phyloP scores from a whole-genome alignment of 2,329 filamentous ascomycete species.

The Ilyonectria sp. region DNA sequence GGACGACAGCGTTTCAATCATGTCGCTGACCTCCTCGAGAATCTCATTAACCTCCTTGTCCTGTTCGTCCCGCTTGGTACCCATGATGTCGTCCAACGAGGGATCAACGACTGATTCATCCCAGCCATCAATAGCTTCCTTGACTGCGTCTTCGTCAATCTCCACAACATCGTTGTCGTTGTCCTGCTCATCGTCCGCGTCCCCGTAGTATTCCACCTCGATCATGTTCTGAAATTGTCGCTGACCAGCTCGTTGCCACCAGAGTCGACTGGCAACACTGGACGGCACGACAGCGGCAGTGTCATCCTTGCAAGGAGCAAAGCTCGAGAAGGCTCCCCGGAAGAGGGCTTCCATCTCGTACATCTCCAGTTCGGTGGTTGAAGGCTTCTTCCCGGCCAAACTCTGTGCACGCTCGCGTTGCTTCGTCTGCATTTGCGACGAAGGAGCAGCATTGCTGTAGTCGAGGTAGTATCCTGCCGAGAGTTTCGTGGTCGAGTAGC shows the following conservation, averaged over 20 bases:
- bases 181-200: constrained; percentile 56
- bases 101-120: constrained; percentile 73
- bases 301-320: constrained; percentile 83
- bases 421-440: constrained; percentile 70
- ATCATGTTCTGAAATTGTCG: constrained; percentile 76
- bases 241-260: constrained; percentile 82
- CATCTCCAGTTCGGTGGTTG: constrained; percentile 69
- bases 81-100: constrained; percentile 67
- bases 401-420: constrained; percentile 82
- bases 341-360: constrained; percentile 83
- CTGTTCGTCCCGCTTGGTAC: constrained; percentile 68
- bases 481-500: constrained; percentile 78
- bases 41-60: constrained; percentile 80
- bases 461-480: constrained; percentile 80
- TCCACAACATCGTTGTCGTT: constrained; percentile 54
- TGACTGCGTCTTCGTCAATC: constrained; percentile 67
- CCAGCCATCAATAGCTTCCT: constrained; percentile 71
- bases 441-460: constrained; percentile 75
- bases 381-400: constrained; percentile 72
- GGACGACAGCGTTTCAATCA: constrained; percentile 83
- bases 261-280: constrained; percentile 77
- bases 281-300: constrained; percentile 79
- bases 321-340: constrained; percentile 83
- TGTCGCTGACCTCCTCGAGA: constrained; percentile 80
- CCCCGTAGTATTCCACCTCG: constrained; percentile 65